Evolutionary conservation across 202 grass and related monocot species (phyloP).

Genomic region (Schoenoplectus triqueter): DNA sequence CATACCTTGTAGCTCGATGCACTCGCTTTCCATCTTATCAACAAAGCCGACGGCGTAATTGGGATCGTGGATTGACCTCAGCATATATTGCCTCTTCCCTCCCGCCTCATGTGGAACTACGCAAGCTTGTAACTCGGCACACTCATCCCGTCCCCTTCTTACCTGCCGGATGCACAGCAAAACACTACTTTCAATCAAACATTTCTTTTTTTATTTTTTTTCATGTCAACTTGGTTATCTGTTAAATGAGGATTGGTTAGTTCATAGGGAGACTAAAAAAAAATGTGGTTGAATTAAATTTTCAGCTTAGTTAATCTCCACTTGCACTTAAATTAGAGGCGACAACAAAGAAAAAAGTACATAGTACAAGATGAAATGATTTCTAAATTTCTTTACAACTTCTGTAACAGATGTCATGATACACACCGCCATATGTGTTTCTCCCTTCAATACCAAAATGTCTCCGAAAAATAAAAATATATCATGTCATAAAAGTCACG

Average conservation of each 20-base stretch:
- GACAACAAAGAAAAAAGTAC: background rate
- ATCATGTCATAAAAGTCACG: background rate
- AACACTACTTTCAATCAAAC: background rate
- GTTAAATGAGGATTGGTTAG: background rate
- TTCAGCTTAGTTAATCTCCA: constrained; percentile 16
- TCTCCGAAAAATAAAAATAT: background rate
- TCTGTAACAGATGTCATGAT: background rate
- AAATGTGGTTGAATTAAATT: background rate
- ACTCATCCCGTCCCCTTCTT: constrained; percentile 37
- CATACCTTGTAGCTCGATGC: constrained; percentile 89
- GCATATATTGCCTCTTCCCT: constrained; percentile 67
- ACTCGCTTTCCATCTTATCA: constrained; percentile 83
- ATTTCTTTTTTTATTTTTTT: background rate
- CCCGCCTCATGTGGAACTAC: constrained; percentile 69
- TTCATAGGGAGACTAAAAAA: background rate
- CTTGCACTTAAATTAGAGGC: constrained; percentile 8
- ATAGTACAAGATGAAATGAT: background rate
- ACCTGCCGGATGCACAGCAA: constrained; percentile 35
- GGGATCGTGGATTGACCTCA: constrained; percentile 89
- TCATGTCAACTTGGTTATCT: constrained; percentile 5
- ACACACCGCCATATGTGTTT: background rate
- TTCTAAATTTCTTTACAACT: background rate
- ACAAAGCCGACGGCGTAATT: constrained; percentile 94
- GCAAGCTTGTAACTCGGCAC: constrained; percentile 71
- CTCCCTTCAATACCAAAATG: background rate